Evolutionary conservation across 2,329 filamentous ascomycete species (phyloP).

Genomic region (Claviceps sp.): DNA sequence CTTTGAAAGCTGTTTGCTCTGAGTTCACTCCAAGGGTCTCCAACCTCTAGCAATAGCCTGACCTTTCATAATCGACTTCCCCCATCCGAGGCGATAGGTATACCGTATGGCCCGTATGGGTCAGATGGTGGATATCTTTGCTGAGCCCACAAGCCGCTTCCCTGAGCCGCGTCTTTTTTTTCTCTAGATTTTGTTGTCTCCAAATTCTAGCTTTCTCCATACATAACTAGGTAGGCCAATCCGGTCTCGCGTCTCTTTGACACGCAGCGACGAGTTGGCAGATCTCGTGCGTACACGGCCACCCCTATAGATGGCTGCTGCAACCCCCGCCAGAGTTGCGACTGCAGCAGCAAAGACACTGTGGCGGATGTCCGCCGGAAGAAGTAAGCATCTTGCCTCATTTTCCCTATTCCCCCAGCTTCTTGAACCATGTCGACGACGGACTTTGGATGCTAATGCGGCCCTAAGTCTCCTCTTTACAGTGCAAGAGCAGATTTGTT

Average conservation of each 20-base stretch:
- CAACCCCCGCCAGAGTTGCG: slow-evolving; percentile 8
- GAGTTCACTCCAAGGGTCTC: too few species aligned
- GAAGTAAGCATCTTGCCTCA: slow-evolving; percentile 3
- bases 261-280: not conserved
- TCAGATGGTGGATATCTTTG: too few species aligned
- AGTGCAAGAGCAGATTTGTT: not conserved
- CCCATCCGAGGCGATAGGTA: too few species aligned
- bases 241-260: not conserved
- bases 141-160: too few species aligned
- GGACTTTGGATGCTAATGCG: not conserved
- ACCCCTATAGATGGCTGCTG: slow-evolving; percentile 8
- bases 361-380: slow-evolving; percentile 8
- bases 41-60: too few species aligned
- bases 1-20: too few species aligned
- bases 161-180: too few species aligned
- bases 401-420: not conserved
- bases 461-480: not conserved
- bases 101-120: too few species aligned
- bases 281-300: not conserved
- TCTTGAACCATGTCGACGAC: not conserved
- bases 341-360: slow-evolving; percentile 7
- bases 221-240: not conserved
- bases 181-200: too few species aligned
- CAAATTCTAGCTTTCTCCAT: too few species aligned
- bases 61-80: too few species aligned